Conservation (phyloP, 1,139 yeast genomes). For the Yamadazyma kanchanaburiensis region DNA sequence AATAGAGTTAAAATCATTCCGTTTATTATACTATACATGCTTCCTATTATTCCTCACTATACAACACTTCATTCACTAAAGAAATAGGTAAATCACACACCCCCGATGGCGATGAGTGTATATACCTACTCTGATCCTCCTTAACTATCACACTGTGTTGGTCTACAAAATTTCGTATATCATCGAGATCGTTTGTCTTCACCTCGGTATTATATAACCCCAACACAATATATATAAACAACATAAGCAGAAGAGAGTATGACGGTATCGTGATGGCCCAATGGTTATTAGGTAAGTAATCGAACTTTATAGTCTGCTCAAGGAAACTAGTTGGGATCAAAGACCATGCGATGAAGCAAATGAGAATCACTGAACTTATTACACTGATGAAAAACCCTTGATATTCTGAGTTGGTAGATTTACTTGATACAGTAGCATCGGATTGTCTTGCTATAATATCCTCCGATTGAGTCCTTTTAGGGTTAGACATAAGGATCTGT, state of each 20-base stretch:
- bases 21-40: no score
- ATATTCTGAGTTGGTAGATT: slow-evolving; percentile 72
- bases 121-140: slow-evolving; percentile 16
- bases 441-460: slow-evolving; percentile 72
- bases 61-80: slow-evolving; percentile 67
- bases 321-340: slow-evolving; percentile 57
- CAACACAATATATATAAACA: slow-evolving; percentile 66
- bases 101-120: slow-evolving; percentile 66
- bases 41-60: slow-evolving; percentile 8
- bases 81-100: slow-evolving; percentile 80
- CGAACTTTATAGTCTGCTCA: slow-evolving; percentile 47
- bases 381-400: slow-evolving; percentile 79
- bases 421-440: slow-evolving; percentile 69
- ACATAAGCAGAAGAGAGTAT: slow-evolving; percentile 64
- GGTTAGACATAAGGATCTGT: no score
- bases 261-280: slow-evolving; percentile 82
- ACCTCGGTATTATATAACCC: slow-evolving; percentile 73
- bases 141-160: slow-evolving; percentile 54
- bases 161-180: slow-evolving; percentile 66
- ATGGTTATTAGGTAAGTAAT: slow-evolving; percentile 81
- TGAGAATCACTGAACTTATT: slow-evolving; percentile 48
- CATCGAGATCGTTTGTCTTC: slow-evolving; percentile 56
- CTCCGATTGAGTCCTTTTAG: slow-evolving; percentile 5
- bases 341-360: slow-evolving; percentile 67
- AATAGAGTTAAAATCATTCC: no score